A percentile compares a stretch with the other conserved stretches of the same genome.
These are phyloP conservation scores for Conoideocrella luteorostrata DNA, from an alignment of 2,329 filamentous ascomycete genomes.

Conservation along the genomic window DNA sequence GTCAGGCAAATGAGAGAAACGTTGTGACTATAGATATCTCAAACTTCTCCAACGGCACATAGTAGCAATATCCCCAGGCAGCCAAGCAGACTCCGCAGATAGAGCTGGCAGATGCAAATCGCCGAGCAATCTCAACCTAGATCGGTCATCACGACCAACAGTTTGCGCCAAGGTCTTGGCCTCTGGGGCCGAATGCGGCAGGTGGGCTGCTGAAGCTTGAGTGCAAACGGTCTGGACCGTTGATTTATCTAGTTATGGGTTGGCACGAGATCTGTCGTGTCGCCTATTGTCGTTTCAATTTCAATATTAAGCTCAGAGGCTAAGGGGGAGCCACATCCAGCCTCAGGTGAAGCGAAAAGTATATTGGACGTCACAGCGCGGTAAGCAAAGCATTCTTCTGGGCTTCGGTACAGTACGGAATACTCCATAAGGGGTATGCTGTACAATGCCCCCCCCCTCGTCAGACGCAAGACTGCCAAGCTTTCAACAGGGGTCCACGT, in stretches of 20 bases:
- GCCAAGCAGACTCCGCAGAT: background rate
- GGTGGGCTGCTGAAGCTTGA: constrained; percentile 3
- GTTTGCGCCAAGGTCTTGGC: constrained; percentile 5
- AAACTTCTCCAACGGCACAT: too few relatives aligned
- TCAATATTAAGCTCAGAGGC: background rate
- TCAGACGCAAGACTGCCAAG: background rate
- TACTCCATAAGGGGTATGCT: too few relatives aligned
- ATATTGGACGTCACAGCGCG: background rate
- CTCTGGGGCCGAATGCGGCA: constrained; percentile 5
- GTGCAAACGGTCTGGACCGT: constrained; percentile 1
- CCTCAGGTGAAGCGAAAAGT: background rate
- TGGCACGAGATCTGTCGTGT: too few relatives aligned
- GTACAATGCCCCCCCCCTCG: too few relatives aligned
- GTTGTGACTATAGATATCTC: too few relatives aligned
- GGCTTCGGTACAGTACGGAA: too few relatives aligned
- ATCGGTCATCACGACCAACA: background rate
- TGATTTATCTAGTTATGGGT: background rate
- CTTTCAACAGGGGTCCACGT: background rate
- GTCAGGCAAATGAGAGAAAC: too few relatives aligned
- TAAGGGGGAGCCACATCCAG: constrained; percentile 3
- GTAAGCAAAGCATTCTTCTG: too few relatives aligned
- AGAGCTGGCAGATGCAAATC: constrained; percentile 1
- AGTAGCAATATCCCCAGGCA: too few relatives aligned
- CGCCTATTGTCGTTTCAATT: background rate
- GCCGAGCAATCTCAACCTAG: background rate